phyloP scores from a whole-genome alignment of 768 basidiomycete species.

The Cantharellus cinnabarinus region DNA sequence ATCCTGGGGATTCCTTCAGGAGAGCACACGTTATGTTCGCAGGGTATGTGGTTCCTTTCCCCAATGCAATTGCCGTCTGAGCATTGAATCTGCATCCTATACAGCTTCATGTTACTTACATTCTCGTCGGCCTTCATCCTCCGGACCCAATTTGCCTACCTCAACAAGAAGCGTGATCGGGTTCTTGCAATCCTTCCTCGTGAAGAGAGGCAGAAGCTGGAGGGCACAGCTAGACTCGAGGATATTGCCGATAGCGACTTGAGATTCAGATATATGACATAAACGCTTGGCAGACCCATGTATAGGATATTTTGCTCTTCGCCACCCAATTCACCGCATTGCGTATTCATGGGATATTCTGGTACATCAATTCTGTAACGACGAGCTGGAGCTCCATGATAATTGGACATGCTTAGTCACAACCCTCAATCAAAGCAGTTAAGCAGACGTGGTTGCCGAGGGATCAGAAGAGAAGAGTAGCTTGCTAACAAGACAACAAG shows the following conservation, averaged over 20 bases:
- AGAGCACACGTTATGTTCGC: conserved; percentile 38
- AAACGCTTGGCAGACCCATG: neutral
- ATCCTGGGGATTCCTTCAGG: conserved; percentile 28
- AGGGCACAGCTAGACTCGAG: conserved; percentile 8
- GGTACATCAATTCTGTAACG: too few relatives aligned
- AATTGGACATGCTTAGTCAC: too few relatives aligned
- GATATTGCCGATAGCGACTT: neutral
- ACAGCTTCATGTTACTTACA: conserved; percentile 26
- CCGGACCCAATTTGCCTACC: conserved; percentile 23
- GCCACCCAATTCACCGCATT: too few relatives aligned
- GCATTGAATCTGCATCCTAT: neutral
- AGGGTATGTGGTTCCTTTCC: conserved; percentile 16
- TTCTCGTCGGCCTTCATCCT: conserved; percentile 25
- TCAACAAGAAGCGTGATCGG: conserved; percentile 24
- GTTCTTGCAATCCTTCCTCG: conserved; percentile 14
- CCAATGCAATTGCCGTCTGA: neutral
- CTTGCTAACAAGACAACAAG: too few relatives aligned
- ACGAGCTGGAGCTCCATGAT: too few relatives aligned
- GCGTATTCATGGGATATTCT: too few relatives aligned
- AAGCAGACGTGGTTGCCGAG: too few relatives aligned
- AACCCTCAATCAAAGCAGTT: too few relatives aligned
- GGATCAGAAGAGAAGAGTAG: too few relatives aligned
- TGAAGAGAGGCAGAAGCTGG: conserved; percentile 16
- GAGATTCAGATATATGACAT: neutral
- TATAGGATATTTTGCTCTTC: too few relatives aligned